A percentile compares a stretch with the other conserved stretches of the same genome.
Conservation (phyloP, 148 eudicot species). For the Salicornia ramosissima region DNA sequence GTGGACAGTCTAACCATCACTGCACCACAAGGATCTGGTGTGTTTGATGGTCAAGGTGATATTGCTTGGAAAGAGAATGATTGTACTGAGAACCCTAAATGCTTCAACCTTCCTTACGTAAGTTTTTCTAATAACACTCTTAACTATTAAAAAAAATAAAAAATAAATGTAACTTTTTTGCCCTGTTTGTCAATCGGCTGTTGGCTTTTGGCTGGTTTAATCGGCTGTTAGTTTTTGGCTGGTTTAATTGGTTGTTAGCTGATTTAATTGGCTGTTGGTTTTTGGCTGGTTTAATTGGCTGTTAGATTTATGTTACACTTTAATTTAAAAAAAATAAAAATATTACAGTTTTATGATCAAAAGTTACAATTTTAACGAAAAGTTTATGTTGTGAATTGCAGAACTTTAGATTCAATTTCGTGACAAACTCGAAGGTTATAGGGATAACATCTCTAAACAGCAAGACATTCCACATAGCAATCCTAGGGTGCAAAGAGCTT, state of each 20-base stretch:
- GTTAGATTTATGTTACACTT: too few relatives aligned
- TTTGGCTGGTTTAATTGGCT: too few relatives aligned
- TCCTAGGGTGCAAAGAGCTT: slow-evolving; percentile 36
- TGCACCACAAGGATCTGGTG: slow-evolving; percentile 31
- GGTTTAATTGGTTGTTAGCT: too few relatives aligned
- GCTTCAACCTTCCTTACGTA: slow-evolving; percentile 46
- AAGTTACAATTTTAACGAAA: too few relatives aligned
- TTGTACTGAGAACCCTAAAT: slow-evolving; percentile 24
- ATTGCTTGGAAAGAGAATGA: slow-evolving; percentile 39
- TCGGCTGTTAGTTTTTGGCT: too few relatives aligned
- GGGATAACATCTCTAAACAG: slow-evolving; percentile 45
- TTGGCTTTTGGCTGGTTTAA: too few relatives aligned
- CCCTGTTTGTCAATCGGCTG: too few relatives aligned
- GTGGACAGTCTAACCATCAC: slow-evolving; percentile 34
- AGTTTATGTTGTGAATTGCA: slow-evolving; percentile 19
- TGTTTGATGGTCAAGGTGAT: slow-evolving; percentile 55
- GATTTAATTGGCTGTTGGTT: too few relatives aligned
- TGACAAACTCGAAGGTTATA: slow-evolving; percentile 30
- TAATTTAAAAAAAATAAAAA: too few relatives aligned
- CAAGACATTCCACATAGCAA: slow-evolving; percentile 50
- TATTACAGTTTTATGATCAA: too few relatives aligned
- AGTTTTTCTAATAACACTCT: slow-evolving; percentile 8
- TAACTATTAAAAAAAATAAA: too few relatives aligned
- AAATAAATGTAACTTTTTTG: too few relatives aligned
- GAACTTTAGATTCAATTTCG: slow-evolving; percentile 47